Conservation (phyloP, 768 basidiomycete genomes). For the Paxillus ammoniavirescens region DNA sequence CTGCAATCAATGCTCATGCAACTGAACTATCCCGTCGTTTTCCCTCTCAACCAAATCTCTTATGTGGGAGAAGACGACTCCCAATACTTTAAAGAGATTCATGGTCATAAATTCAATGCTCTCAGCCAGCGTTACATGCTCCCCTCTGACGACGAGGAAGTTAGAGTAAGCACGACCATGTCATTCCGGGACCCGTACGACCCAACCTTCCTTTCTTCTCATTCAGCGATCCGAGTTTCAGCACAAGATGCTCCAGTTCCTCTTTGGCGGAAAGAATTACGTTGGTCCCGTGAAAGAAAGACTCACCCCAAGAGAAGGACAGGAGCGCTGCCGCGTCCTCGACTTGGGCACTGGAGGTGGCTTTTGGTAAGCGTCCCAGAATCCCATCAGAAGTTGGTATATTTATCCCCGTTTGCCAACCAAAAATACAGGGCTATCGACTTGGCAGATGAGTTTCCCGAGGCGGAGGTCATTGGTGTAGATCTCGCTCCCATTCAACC, state of each 20-base stretch:
- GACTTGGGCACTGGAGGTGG: conserved; percentile 72
- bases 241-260: conserved; percentile 66
- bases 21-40: conserved; percentile 32
- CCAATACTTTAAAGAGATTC: conserved; percentile 50
- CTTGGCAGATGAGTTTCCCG: conserved; percentile 71
- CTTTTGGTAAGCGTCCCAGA: conserved; percentile 43
- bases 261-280: conserved; percentile 62
- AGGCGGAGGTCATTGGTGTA: conserved; percentile 63
- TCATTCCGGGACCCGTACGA: neutral
- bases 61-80: conserved; percentile 45
- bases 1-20: conserved; percentile 19
- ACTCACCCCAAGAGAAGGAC: conserved; percentile 38
- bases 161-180: conserved; percentile 41
- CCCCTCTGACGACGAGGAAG: conserved; percentile 65
- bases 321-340: conserved; percentile 43
- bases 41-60: conserved; percentile 35
- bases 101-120: conserved; percentile 54
- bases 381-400: conserved; percentile 1
- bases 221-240: conserved; percentile 59
- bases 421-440: conserved; percentile 56
- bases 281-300: conserved; percentile 62
- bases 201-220: conserved; percentile 5
- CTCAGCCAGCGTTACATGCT: conserved; percentile 59
- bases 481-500: conserved; percentile 76
- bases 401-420: neutral